Conservation (phyloP, 2,329 filamentous ascomycete genomes). For the Teratosphaeria zuluensis region DNA sequence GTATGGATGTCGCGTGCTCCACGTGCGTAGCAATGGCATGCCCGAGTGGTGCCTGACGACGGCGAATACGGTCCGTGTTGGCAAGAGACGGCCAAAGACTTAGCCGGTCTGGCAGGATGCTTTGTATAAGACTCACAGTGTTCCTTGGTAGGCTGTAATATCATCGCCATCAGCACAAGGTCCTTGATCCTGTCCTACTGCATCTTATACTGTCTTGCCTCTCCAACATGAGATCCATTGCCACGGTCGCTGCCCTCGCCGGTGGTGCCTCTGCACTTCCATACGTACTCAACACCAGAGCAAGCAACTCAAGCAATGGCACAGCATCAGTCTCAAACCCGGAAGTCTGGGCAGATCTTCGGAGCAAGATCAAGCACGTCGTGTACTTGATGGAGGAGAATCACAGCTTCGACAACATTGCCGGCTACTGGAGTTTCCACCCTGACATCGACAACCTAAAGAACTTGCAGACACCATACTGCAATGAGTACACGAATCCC, state of each 20-base stretch:
- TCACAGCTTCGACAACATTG: constrained; percentile 33
- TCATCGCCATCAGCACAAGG: too few species aligned
- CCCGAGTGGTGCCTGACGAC: too few species aligned
- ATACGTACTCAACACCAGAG: not conserved
- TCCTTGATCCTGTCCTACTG: too few species aligned
- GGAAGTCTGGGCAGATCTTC: constrained; percentile 4
- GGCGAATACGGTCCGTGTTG: too few species aligned
- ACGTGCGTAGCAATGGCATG: too few species aligned
- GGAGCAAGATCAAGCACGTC: constrained; percentile 20
- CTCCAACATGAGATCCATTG: constrained; percentile 3
- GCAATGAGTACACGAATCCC: constrained; percentile 31
- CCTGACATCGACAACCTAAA: constrained; percentile 27
- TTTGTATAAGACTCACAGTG: too few species aligned
- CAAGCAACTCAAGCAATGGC: constrained; percentile 3
- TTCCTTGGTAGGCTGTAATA: not conserved
- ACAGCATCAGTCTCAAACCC: constrained; percentile 4
- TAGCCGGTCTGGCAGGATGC: too few species aligned
- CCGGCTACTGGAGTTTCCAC: constrained; percentile 30
- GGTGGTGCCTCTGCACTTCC: constrained; percentile 5
- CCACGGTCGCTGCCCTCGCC: constrained; percentile 1
- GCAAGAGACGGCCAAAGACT: too few species aligned
- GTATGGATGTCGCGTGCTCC: too few species aligned
- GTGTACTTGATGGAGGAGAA: constrained; percentile 32
- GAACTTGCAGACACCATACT: constrained; percentile 19
- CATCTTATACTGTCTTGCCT: not conserved